These are phyloP conservation scores for Boletus smithii DNA, from an alignment of 1,284 basidiomycete species.

Conservation along the genomic window DNA sequence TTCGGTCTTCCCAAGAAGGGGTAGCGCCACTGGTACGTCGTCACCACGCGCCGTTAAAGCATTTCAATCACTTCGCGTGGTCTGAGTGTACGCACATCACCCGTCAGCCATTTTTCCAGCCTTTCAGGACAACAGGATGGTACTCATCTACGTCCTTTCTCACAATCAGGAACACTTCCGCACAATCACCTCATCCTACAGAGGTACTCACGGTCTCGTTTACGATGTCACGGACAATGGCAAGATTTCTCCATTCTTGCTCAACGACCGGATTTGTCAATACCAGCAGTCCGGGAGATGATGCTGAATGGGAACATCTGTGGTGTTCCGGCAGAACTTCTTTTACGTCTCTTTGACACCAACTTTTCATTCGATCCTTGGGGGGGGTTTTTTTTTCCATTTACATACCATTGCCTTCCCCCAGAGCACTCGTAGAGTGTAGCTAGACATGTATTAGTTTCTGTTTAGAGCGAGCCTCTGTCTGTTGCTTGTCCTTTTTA, in stretches of 20 bases:
- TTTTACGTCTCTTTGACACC: constrained; percentile 14
- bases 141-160: not conserved
- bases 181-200: constrained; percentile 96
- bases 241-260: constrained; percentile 32
- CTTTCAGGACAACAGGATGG: not conserved
- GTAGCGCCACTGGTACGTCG: not conserved
- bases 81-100: no score
- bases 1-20: no score
- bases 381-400: not conserved
- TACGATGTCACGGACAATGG: constrained; percentile 97
- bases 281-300: constrained; percentile 50
- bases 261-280: constrained; percentile 39
- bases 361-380: constrained; percentile 11
- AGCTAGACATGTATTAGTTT: not conserved
- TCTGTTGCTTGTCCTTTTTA: constrained; percentile 6
- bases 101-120: no score
- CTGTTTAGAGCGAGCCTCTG: constrained; percentile 1
- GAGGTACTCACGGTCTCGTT: constrained; percentile 95
- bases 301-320: constrained; percentile 41
- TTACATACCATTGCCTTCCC: not conserved
- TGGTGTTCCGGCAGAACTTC: constrained; percentile 15
- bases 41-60: not conserved
- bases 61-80: not conserved
- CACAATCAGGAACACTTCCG: constrained; percentile 85
- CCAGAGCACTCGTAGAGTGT: not conserved